phyloP scores from a whole-genome alignment of 345 rosid genomes.

The Kernera saxatilis region DNA sequence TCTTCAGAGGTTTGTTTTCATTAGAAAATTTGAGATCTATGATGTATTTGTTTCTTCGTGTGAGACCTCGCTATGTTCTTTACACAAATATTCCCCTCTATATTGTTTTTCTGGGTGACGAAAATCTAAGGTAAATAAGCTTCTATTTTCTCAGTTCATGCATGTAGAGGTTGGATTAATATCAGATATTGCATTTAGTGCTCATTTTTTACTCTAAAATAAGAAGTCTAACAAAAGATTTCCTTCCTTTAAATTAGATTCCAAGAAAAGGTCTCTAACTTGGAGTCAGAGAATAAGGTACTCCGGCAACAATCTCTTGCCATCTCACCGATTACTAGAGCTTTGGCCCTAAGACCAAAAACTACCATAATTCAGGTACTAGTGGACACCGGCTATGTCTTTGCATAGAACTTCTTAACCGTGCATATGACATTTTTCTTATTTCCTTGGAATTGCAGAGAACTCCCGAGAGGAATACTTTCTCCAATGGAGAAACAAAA shows the following conservation, averaged over 20 bases:
- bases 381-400: conserved; percentile 10
- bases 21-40: conserved; percentile 3
- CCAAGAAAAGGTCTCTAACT: conserved; percentile 70
- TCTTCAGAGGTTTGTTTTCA: conserved; percentile 66
- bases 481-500: conserved; percentile 60
- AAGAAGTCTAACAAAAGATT: not conserved
- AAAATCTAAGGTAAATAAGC: not conserved
- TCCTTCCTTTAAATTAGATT: conserved; percentile 17
- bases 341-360: conserved; percentile 53
- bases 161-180: not conserved
- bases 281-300: conserved; percentile 89
- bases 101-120: not conserved
- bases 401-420: not conserved
- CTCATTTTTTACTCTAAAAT: not conserved
- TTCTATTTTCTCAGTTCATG: not conserved
- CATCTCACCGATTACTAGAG: conserved; percentile 70
- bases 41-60: conserved; percentile 2
- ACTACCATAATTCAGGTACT: conserved; percentile 64
- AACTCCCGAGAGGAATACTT: conserved; percentile 57
- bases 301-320: conserved; percentile 85
- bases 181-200: not conserved
- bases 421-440: conserved; percentile 8
- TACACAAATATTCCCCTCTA: not conserved
- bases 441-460: conserved; percentile 51
- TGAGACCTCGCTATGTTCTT: not conserved